Conservation (phyloP, 2,329 filamentous ascomycete genomes). For the Berkeleyomyces rouxiae region DNA sequence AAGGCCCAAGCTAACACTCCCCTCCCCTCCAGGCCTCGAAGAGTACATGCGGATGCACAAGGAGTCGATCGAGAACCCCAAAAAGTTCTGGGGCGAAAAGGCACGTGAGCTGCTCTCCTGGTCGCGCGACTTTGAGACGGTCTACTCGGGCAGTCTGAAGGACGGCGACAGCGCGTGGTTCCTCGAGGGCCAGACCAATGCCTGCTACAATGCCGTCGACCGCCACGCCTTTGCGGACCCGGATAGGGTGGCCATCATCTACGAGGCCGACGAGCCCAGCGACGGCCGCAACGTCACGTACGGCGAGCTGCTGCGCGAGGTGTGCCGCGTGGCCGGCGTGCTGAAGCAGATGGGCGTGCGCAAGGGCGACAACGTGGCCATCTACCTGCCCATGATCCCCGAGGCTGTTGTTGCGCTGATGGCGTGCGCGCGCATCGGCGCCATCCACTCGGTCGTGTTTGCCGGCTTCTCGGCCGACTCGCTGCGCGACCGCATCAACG, state of each 20-base stretch:
- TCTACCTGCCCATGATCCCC: slow-evolving; percentile 98
- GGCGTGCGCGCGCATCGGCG: slow-evolving; percentile 81
- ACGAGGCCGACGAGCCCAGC: slow-evolving; percentile 82
- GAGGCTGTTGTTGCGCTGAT: slow-evolving; percentile 85
- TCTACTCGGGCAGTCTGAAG: slow-evolving; percentile 56
- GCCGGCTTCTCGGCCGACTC: slow-evolving; percentile 96
- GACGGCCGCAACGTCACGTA: slow-evolving; percentile 88
- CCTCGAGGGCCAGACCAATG: slow-evolving; percentile 80
- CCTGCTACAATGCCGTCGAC: slow-evolving; percentile 94
- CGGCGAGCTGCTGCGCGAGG: slow-evolving; percentile 78
- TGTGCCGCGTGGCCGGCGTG: slow-evolving; percentile 72
- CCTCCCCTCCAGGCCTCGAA: slow-evolving; percentile 34
- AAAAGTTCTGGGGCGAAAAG: slow-evolving; percentile 75
- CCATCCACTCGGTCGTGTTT: slow-evolving; percentile 93
- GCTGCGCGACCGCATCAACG: slow-evolving; percentile 81
- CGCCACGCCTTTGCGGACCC: slow-evolving; percentile 93
- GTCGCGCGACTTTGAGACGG: slow-evolving; percentile 83
- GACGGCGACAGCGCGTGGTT: slow-evolving; percentile 90
- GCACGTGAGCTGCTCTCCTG: slow-evolving; percentile 83
- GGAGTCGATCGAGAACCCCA: slow-evolving; percentile 77
- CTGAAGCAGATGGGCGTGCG: slow-evolving; percentile 90
- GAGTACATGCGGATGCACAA: slow-evolving; percentile 54
- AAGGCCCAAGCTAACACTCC: neutral
- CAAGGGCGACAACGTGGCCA: slow-evolving; percentile 92
- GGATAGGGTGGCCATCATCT: slow-evolving; percentile 88